Evolutionary conservation across 1,284 basidiomycete species (phyloP).

Genomic region (Austropuccinia psidii): DNA sequence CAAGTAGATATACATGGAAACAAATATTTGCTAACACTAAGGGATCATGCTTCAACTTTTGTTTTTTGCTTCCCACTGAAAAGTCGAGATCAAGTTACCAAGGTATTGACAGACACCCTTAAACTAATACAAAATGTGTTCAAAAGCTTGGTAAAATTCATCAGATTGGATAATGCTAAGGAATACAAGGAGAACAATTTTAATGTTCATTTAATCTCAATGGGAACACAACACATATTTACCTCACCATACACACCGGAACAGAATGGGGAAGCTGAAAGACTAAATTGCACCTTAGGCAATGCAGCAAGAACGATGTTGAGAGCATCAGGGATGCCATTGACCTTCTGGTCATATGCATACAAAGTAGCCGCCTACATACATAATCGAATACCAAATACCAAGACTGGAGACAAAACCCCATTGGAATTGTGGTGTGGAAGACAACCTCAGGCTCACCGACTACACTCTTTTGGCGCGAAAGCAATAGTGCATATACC

Average conservation of each 20-base stretch:
- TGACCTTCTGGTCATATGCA: background rate
- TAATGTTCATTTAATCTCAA: background rate
- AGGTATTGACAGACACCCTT: background rate
- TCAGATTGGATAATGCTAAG: background rate
- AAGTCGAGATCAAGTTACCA: background rate
- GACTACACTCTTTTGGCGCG: background rate
- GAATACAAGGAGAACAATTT: background rate
- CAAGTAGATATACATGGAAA: background rate
- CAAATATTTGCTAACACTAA: background rate
- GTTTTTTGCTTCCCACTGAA: slow-evolving; percentile 1
- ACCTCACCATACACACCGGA: background rate
- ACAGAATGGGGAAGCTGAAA: slow-evolving; percentile 8
- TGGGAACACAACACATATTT: background rate
- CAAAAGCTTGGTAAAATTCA: background rate
- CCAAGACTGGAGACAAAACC: background rate
- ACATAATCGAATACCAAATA: background rate
- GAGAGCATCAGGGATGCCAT: background rate
- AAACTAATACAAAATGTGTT: background rate
- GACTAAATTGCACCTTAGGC: background rate
- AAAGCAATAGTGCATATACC: background rate
- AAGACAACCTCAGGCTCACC: background rate
- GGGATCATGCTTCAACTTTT: background rate
- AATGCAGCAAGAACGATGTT: background rate
- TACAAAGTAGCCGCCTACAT: background rate
- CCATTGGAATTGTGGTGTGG: background rate